phyloP scores from a whole-genome alignment of 2,329 filamentous ascomycete genomes.

The Exophiala viscosa region DNA sequence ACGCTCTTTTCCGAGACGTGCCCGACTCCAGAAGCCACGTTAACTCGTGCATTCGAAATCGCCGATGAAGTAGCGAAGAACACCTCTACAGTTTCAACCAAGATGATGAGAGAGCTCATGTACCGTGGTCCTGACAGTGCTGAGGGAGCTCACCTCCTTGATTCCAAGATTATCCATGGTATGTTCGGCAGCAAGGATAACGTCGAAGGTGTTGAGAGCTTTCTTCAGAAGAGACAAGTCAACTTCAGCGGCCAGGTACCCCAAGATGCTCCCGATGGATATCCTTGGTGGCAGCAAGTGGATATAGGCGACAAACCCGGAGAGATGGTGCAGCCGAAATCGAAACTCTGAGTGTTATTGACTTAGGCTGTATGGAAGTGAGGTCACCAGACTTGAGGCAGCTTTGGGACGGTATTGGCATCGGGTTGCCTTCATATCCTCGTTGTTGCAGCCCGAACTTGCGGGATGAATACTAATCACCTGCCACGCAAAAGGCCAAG shows the following conservation, averaged over 20 bases:
- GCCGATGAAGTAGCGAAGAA: conserved; percentile 65
- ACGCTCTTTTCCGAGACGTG: conserved; percentile 65
- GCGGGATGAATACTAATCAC: too few relatives aligned
- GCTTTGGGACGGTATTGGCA: too few relatives aligned
- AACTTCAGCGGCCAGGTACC: conserved; percentile 60
- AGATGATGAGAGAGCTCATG: conserved; percentile 70
- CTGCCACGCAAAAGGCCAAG: too few relatives aligned
- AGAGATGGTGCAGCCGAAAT: conserved; percentile 14
- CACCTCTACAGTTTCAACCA: conserved; percentile 60
- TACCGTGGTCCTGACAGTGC: conserved; percentile 53
- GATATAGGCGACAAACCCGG: conserved; percentile 35
- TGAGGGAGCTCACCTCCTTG: conserved; percentile 68
- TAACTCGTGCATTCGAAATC: conserved; percentile 62
- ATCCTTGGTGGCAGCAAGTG: conserved; percentile 66
- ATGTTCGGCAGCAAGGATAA: conserved; percentile 54
- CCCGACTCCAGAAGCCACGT: conserved; percentile 55
- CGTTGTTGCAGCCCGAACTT: too few relatives aligned
- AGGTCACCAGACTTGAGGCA: too few relatives aligned
- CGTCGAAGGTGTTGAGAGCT: conserved; percentile 64
- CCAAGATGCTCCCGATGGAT: conserved; percentile 55
- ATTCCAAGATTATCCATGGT: conserved; percentile 45
- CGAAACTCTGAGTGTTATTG: conserved; percentile 12
- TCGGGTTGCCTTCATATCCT: too few relatives aligned
- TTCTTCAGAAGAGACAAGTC: conserved; percentile 64
- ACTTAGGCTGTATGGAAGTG: too few relatives aligned